Base-by-base conservation (phyloP, 2,329 filamentous ascomycete genomes). In the Calycina marina region DNA sequence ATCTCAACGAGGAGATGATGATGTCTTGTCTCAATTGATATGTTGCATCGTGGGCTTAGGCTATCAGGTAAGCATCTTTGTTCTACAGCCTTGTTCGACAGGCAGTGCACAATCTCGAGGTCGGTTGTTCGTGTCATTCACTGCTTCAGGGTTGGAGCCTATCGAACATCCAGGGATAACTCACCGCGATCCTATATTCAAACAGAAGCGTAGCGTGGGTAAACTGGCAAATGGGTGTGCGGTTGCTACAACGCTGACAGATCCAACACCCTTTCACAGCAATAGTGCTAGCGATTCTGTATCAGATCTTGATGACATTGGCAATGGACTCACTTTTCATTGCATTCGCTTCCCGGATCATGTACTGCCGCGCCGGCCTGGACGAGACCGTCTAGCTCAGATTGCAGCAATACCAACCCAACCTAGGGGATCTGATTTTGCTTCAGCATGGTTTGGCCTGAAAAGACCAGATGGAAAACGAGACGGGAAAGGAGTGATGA, bases 11-110 rank as follows among this genome's bases (percentile, higher is more conserved):
- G 12, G 58, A 52, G 56, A 63, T 4, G 61, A 77, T 13, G 80
- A 82, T 36, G 69, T 82, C 0, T 73, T 86, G 31, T 74, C 73
- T 1, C 80, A 86, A 42, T 59, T 90, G 0, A 61, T 90, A 6
- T 80, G 77, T 40, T 65, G 73, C 1, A 56, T 90, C 1, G 75
- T 88, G 0, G 78, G 76, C 0, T 61, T 90, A 40, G 82, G 81
- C 0, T 92, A 90, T 42, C 82, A 92, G 47, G 60, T 72, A 0
- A 69, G 77, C 25, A 65, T 81, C 22, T 71, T 74, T 35, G 59
- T 77, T 1, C 58, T 81, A 13, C 79, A 85, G 41, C 68, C 79
- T 0, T 83, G 77, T 62, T 69, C 67, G 0, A 72, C 68, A 40
- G 78, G 80, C 1, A 71, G 73, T 2, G 58, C 72, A 0, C 81